These are phyloP conservation scores for Thyridium curvatum DNA, from an alignment of 2,329 filamentous ascomycete species.

Conservation along the genomic window DNA sequence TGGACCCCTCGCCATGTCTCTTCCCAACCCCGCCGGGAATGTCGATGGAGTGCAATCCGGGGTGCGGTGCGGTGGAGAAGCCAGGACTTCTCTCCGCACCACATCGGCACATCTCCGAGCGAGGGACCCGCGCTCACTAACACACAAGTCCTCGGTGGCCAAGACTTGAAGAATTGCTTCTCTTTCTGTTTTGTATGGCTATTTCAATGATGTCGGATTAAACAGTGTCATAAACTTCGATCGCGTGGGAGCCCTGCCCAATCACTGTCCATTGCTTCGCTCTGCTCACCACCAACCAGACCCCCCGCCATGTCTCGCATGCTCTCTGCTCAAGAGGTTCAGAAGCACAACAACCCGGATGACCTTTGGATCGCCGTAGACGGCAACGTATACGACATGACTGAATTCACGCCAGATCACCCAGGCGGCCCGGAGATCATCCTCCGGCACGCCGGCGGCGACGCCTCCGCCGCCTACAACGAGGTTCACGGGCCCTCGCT, in stretches of 20 bases:
- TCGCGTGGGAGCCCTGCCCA: no score
- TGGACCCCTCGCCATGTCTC: no score
- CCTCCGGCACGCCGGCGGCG: constrained; percentile 42
- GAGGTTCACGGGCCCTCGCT: constrained; percentile 41
- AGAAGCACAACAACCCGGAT: constrained; percentile 36
- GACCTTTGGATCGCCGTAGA: constrained; percentile 65
- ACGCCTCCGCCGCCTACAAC: constrained; percentile 47
- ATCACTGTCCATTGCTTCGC: no score
- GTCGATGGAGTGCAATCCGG: neutral
- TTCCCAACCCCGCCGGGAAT: no score
- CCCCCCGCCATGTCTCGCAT: neutral
- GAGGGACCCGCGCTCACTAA: neutral
- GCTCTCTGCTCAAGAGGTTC: constrained; percentile 25
- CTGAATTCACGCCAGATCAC: constrained; percentile 48
- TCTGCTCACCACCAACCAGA: no score
- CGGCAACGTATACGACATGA: constrained; percentile 63
- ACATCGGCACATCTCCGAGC: neutral
- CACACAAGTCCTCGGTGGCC: no score
- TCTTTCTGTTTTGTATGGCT: no score
- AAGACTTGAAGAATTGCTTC: no score
- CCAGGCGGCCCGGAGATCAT: constrained; percentile 35
- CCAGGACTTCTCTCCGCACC: neutral
- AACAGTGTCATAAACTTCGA: no score
- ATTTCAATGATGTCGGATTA: no score
- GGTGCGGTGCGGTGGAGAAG: no score